Evolutionary conservation across 2,329 filamentous ascomycete genomes (phyloP).

Genomic region (Talaromyces islandicus): DNA sequence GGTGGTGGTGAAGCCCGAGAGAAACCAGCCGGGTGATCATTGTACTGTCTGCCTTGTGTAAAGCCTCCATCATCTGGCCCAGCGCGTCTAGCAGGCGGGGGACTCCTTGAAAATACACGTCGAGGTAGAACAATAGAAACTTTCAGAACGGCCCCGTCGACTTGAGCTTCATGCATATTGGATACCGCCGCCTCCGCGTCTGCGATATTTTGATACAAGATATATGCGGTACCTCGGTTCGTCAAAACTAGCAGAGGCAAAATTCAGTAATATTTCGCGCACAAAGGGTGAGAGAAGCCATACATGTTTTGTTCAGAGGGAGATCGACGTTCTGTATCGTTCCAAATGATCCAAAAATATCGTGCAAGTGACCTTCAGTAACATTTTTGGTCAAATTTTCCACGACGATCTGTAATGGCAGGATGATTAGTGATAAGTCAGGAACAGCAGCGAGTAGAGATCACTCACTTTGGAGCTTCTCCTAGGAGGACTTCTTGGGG

Average conservation of each 20-base stretch:
- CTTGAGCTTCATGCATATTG: slow-evolving; percentile 96
- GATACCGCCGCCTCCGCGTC: slow-evolving; percentile 85
- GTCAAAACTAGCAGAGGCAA: slow-evolving; percentile 58
- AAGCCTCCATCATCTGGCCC: slow-evolving; percentile 53
- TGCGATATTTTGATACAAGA: slow-evolving; percentile 69
- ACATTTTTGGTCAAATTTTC: slow-evolving; percentile 96
- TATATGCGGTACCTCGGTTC: slow-evolving; percentile 90
- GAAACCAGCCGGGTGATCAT: slow-evolving; percentile 15
- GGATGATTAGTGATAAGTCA: slow-evolving; percentile 1
- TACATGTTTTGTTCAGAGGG: slow-evolving; percentile 81
- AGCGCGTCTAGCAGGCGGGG: slow-evolving; percentile 63
- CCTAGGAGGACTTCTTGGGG: slow-evolving; percentile 16
- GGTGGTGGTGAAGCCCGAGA: slow-evolving; percentile 19
- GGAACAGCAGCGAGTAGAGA: neutral
- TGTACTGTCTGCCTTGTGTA: slow-evolving; percentile 24
- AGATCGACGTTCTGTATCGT: slow-evolving; percentile 81
- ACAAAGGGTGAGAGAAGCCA: slow-evolving; percentile 9
- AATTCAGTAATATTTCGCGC: neutral
- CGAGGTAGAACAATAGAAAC: slow-evolving; percentile 85
- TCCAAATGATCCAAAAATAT: slow-evolving; percentile 89
- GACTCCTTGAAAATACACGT: slow-evolving; percentile 73
- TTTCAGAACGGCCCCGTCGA: slow-evolving; percentile 75
- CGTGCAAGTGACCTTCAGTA: slow-evolving; percentile 76
- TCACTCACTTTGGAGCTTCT: slow-evolving; percentile 20
- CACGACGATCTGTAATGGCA: slow-evolving; percentile 69